Evolutionary conservation across 2,329 filamentous ascomycete genomes (phyloP), one percentile per base, ranked within the genome.

Genomic region (Aureobasidium sp.): DNA sequence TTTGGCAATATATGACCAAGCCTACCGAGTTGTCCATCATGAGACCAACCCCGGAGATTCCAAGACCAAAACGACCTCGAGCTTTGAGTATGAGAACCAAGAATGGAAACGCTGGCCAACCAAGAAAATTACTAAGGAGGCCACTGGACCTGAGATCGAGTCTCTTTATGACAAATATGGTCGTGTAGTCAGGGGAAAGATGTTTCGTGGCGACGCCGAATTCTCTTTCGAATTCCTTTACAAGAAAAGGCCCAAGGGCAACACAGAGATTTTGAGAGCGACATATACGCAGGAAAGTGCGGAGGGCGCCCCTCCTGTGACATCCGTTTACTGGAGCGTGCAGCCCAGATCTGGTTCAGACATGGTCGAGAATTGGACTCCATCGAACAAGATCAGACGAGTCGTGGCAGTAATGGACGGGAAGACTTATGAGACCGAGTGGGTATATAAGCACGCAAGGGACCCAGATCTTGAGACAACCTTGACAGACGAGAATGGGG

Each of bases 381-480:
- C 64, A 27, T 64, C 64, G 10, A 55, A 62, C 34, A 65, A 64
- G 29, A 62, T 64, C 5, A 60, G 62, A 44, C 64, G 64, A 29
- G 59, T 64, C 17, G 42, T 63, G 15, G 59, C 63, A 20, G 44
- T 48, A 12, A 29, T 64, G 7, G 60, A 58, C 37, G 62, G 59
- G 5, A 37, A 58, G 29, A 65, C 60, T 10, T 65, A 62, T 34
- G 64, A 65, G n/a, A 53, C 63, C 10, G 36, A 61, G 13, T 65
- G 64, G 64, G 63, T 58, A 20, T 65, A 65, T 44, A 64, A 64
- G 50, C 64, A 65, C 41, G 53, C 64, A 37, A 56, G 61, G 47
- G 57, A 61, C 39, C 59, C 62, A n/a, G 62, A 65, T 48, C 48
- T 64, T 9, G 62, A 65, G 27, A 64, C 64, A 41, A 61, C 52